These are phyloP conservation scores for Teratosphaeria zuluensis DNA, from an alignment of 2,329 filamentous ascomycete genomes.

Conservation along the genomic window DNA sequence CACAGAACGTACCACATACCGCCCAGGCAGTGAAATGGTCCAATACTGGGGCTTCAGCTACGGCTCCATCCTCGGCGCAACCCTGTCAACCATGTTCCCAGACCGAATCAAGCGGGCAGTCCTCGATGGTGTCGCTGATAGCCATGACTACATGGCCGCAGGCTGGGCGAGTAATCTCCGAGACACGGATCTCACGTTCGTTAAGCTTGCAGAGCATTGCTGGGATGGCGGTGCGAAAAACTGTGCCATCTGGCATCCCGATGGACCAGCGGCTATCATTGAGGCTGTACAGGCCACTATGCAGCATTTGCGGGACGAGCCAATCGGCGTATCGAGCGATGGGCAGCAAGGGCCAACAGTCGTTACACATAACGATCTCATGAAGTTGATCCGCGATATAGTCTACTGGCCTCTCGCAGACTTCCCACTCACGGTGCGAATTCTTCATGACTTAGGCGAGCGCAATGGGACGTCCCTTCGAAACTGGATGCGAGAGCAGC, in stretches of 20 bases:
- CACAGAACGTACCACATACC: slow-evolving; percentile 15
- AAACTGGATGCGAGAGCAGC: slow-evolving; percentile 34
- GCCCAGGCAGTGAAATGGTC: slow-evolving; percentile 17
- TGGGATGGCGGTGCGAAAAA: slow-evolving; percentile 36
- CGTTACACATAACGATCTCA: slow-evolving; percentile 30
- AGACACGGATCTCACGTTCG: slow-evolving; percentile 47
- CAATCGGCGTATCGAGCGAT: slow-evolving; percentile 37
- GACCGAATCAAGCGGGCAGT: slow-evolving; percentile 33
- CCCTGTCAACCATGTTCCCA: slow-evolving; percentile 37
- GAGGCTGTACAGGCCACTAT: slow-evolving; percentile 31
- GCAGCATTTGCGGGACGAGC: slow-evolving; percentile 29
- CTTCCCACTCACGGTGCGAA: slow-evolving; percentile 22
- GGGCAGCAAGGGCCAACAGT: slow-evolving; percentile 13
- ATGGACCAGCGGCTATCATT: slow-evolving; percentile 26
- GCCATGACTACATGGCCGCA: slow-evolving; percentile 39
- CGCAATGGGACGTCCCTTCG: slow-evolving; percentile 18
- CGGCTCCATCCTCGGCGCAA: slow-evolving; percentile 37
- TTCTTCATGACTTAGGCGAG: slow-evolving; percentile 24
- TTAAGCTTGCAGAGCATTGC: slow-evolving; percentile 46
- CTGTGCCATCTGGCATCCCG: slow-evolving; percentile 34
- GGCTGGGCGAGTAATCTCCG: slow-evolving; percentile 40
- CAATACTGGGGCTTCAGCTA: slow-evolving; percentile 35
- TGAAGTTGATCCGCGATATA: slow-evolving; percentile 20
- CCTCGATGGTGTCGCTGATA: slow-evolving; percentile 33
- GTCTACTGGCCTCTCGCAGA: slow-evolving; percentile 24